A percentile compares a stretch with the other conserved stretches of the same genome.
Evolutionary conservation across 306 rosid species (phyloP).

Genomic region (Cicer bijugum): DNA sequence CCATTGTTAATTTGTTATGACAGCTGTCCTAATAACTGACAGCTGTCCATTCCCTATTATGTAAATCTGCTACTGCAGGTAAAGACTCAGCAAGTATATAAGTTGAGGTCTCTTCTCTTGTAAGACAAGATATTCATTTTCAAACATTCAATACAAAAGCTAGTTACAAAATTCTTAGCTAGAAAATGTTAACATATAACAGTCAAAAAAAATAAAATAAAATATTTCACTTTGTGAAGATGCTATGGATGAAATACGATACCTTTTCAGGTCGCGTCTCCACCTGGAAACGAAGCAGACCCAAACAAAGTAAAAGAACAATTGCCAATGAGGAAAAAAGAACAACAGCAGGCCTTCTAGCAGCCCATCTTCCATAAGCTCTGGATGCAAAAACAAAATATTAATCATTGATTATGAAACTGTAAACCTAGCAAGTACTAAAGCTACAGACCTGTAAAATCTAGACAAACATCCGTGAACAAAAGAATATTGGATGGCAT

Average conservation of each 20-base stretch:
- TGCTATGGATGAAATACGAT: constrained; percentile 42
- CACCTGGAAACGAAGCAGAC: constrained; percentile 78
- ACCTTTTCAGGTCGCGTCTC: constrained; percentile 96
- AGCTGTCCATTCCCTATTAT: too few species aligned
- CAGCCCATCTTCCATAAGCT: constrained; percentile 85
- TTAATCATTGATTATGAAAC: constrained; percentile 25
- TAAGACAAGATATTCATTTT: too few species aligned
- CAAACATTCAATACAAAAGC: too few species aligned
- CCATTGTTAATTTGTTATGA: too few species aligned
- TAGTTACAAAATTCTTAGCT: neutral
- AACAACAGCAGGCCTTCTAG: constrained; percentile 74
- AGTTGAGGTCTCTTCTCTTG: too few species aligned
- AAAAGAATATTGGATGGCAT: constrained; percentile 59
- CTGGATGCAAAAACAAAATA: constrained; percentile 57
- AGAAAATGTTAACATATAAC: neutral
- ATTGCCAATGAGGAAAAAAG: constrained; percentile 76
- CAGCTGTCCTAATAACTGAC: too few species aligned
- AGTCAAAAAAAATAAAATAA: constrained; percentile 20
- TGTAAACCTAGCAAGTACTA: constrained; percentile 38
- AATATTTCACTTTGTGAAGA: constrained; percentile 38
- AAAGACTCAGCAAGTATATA: too few species aligned
- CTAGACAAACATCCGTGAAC: constrained; percentile 76
- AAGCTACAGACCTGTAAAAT: constrained; percentile 75
- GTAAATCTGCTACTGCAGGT: too few species aligned
- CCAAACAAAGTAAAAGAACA: constrained; percentile 77